Evolutionary conservation across 139 green algal genomes (phyloP).

Genomic region (Chlamydomonas eustigma): DNA sequence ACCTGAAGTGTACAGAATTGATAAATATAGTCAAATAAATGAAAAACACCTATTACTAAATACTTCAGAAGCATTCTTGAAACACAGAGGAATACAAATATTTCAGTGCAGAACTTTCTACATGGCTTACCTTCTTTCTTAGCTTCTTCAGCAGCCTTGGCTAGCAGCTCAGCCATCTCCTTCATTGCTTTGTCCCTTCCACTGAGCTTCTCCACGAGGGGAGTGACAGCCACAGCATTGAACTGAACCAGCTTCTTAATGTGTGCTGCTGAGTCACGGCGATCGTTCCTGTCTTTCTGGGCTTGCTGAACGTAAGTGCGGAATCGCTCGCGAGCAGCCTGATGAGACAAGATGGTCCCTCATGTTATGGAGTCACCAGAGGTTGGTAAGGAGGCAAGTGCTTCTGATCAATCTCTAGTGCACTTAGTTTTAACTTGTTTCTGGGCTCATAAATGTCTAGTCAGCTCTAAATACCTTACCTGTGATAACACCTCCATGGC

Average conservation of each 20-base stretch:
- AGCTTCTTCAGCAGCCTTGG: slow-evolving; percentile 26
- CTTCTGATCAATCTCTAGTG: no score
- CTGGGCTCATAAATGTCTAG: neutral
- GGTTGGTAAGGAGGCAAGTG: no score
- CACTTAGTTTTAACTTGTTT: no score
- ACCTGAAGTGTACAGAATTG: no score
- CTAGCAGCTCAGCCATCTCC: slow-evolving; percentile 34
- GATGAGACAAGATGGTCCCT: neutral
- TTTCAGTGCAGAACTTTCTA: no score
- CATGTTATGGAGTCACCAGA: no score
- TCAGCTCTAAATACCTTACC: no score
- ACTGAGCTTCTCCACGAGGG: slow-evolving; percentile 69
- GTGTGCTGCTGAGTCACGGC: slow-evolving; percentile 62
- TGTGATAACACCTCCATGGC: slow-evolving; percentile 47
- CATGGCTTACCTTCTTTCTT: neutral
- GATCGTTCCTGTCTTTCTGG: slow-evolving; percentile 30
- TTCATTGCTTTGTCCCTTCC: slow-evolving; percentile 41
- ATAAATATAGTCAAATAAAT: no score
- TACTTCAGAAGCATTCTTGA: no score
- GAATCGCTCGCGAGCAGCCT: slow-evolving; percentile 40
- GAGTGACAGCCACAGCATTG: slow-evolving; percentile 78
- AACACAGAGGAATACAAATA: no score
- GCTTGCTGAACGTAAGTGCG: slow-evolving; percentile 42
- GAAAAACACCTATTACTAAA: no score
- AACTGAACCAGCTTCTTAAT: slow-evolving; percentile 95